A percentile compares a stretch with the other conserved stretches of the same genome.
Evolutionary conservation across 2,329 filamentous ascomycete species (phyloP).

Genomic region (Cladosporium sp.): DNA sequence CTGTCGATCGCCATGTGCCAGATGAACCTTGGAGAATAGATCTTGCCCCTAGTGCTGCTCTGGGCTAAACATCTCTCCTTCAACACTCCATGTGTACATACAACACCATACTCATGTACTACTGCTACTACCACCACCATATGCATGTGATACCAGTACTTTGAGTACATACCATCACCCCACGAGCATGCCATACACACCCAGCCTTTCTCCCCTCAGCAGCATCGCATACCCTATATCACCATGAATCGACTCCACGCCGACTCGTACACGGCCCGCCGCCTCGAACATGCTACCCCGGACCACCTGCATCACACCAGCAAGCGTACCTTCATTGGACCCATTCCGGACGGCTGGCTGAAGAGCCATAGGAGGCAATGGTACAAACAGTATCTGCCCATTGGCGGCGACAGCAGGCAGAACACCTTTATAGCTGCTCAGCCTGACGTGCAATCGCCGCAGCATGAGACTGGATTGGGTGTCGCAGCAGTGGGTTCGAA

Average conservation of each 20-base stretch:
- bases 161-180: not conserved
- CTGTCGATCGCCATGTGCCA: not conserved
- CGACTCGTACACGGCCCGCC: slow-evolving; percentile 36
- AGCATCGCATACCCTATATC: not conserved
- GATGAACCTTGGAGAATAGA: not conserved
- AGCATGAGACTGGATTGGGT: not conserved
- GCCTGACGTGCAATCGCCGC: slow-evolving; percentile 11
- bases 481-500: not conserved
- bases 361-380: slow-evolving; percentile 59
- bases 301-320: slow-evolving; percentile 59
- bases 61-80: not conserved
- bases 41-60: not conserved
- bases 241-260: slow-evolving; percentile 20
- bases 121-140: not conserved
- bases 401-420: slow-evolving; percentile 16
- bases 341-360: slow-evolving; percentile 61
- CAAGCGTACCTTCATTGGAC: slow-evolving; percentile 60
- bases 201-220: not conserved
- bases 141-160: not conserved
- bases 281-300: slow-evolving; percentile 52
- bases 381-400: slow-evolving; percentile 51
- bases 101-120: not conserved
- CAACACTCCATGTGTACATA: not conserved
- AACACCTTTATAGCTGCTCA: slow-evolving; percentile 27
- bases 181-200: too few species aligned